Percentiles rank a stretch among this genome's conserved stretches.
Evolutionary conservation across 306 rosid species (phyloP).

Genomic region (Quercus rubra): DNA sequence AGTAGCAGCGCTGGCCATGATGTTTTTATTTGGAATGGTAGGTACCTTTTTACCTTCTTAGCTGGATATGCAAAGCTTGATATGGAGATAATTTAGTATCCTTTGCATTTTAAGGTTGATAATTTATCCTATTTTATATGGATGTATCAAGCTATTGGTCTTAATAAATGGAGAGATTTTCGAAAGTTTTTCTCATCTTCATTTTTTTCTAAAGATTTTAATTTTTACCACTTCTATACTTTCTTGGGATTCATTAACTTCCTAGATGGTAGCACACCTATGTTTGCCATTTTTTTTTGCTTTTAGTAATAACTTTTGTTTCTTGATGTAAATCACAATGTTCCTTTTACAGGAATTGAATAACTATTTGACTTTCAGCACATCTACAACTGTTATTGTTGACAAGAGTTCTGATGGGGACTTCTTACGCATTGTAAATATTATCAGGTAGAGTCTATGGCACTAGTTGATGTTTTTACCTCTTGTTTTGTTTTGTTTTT

Average conservation of each 20-base stretch:
- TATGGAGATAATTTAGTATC: not conserved
- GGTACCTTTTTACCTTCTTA: conserved; percentile 17
- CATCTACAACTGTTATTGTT: conserved; percentile 86
- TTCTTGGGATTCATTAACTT: not conserved
- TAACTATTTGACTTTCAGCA: conserved; percentile 74
- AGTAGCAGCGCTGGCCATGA: conserved; percentile 72
- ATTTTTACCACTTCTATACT: not conserved
- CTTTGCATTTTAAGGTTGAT: not conserved
- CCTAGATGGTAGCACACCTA: not conserved
- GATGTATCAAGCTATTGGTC: not conserved
- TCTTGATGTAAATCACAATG: not conserved
- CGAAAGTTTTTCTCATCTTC: not conserved
- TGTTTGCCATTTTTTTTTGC: not conserved
- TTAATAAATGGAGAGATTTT: too few relatives aligned
- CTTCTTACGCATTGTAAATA: conserved; percentile 65
- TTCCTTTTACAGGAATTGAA: conserved; percentile 69
- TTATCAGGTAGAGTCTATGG: conserved; percentile 56
- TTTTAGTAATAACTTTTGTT: not conserved
- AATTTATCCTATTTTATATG: not conserved
- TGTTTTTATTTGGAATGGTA: conserved; percentile 98
- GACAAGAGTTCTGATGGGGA: conserved; percentile 91
- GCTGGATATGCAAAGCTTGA: conserved; percentile 6
- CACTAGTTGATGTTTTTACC: not conserved
- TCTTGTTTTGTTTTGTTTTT: too few relatives aligned
- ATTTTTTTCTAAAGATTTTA: not conserved